Percentiles rank a stretch among this genome's conserved stretches.
Evolutionary conservation across 1,284 basidiomycete species (phyloP).

Genomic region (Leccinum solheimii): DNA sequence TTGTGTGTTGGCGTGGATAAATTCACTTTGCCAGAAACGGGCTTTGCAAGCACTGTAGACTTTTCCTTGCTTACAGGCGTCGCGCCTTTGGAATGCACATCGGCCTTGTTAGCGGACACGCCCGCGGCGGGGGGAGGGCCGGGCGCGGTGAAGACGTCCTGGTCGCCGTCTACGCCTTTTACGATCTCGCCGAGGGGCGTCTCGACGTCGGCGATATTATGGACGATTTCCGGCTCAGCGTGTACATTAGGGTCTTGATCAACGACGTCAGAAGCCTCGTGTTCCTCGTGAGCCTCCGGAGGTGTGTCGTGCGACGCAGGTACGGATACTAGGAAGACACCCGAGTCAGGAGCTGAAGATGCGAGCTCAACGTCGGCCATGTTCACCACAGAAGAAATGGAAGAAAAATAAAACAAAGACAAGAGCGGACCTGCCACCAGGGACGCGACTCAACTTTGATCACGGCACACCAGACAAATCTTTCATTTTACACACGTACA

Average conservation of each 20-base stretch:
- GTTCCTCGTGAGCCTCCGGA: constrained; percentile 44
- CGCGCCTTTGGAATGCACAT: constrained; percentile 29
- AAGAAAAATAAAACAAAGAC: constrained; percentile 20
- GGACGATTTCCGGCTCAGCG: constrained; percentile 28
- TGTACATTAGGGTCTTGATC: constrained; percentile 32
- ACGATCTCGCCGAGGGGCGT: constrained; percentile 19
- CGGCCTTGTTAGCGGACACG: constrained; percentile 27
- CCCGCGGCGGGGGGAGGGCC: constrained; percentile 9
- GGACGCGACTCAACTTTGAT: constrained; percentile 18
- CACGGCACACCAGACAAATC: constrained; percentile 18
- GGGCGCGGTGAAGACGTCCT: constrained; percentile 19
- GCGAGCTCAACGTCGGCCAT: constrained; percentile 49
- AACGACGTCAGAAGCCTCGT: constrained; percentile 49
- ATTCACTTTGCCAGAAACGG: constrained; percentile 26
- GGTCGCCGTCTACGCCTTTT: constrained; percentile 12
- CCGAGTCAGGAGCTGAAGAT: constrained; percentile 20
- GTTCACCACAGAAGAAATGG: constrained; percentile 7
- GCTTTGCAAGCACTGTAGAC: constrained; percentile 25
- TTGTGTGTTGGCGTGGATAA: constrained; percentile 59
- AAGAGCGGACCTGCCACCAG: constrained; percentile 3
- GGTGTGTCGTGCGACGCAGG: constrained; percentile 25
- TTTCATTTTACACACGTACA: constrained; percentile 22
- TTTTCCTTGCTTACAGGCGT: constrained; percentile 44
- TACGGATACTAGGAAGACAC: constrained; percentile 23
- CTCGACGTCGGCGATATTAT: constrained; percentile 23